Conservation (phyloP, 768 basidiomycete genomes). For the Mycena latifolia region DNA sequence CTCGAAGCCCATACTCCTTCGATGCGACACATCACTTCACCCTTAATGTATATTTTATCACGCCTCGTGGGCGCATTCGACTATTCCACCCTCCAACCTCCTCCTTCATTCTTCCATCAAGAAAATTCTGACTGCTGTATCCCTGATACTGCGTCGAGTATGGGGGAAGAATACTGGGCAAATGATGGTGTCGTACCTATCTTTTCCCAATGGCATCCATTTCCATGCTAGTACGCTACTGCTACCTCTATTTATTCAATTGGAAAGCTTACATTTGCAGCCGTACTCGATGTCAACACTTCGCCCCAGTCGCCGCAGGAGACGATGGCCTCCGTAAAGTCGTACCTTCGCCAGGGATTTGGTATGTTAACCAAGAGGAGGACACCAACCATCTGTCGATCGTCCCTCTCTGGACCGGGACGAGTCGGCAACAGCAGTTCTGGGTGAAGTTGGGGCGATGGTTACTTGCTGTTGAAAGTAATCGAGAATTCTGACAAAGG, state of each 20-base stretch:
- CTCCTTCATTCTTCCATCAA: slow-evolving; percentile 46
- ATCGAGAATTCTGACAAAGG: slow-evolving; percentile 15
- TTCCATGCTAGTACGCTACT: slow-evolving; percentile 53
- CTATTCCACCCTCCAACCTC: slow-evolving; percentile 49
- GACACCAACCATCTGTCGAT: slow-evolving; percentile 54
- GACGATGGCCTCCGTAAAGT: background rate
- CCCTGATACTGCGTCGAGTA: background rate
- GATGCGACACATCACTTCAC: slow-evolving; percentile 23
- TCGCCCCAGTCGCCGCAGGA: background rate
- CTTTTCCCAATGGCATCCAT: slow-evolving; percentile 66
- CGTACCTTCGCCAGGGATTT: slow-evolving; percentile 50
- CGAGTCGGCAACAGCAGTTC: slow-evolving; percentile 51
- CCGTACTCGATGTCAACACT: slow-evolving; percentile 18
- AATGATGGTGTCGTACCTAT: slow-evolving; percentile 65
- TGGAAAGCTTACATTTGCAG: slow-evolving; percentile 7
- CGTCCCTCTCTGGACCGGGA: slow-evolving; percentile 53
- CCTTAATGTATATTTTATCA: slow-evolving; percentile 43
- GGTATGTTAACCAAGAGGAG: slow-evolving; percentile 53
- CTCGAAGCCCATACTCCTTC: slow-evolving; percentile 20
- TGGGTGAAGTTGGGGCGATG: slow-evolving; percentile 54
- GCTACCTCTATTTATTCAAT: background rate
- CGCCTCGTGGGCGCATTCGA: slow-evolving; percentile 52
- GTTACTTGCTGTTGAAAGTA: slow-evolving; percentile 50
- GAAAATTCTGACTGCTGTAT: background rate
- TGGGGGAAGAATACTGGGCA: slow-evolving; percentile 50